These are phyloP conservation scores for Colletotrichum coccodes DNA, from an alignment of 2,329 filamentous ascomycete species.

Conservation along the genomic window DNA sequence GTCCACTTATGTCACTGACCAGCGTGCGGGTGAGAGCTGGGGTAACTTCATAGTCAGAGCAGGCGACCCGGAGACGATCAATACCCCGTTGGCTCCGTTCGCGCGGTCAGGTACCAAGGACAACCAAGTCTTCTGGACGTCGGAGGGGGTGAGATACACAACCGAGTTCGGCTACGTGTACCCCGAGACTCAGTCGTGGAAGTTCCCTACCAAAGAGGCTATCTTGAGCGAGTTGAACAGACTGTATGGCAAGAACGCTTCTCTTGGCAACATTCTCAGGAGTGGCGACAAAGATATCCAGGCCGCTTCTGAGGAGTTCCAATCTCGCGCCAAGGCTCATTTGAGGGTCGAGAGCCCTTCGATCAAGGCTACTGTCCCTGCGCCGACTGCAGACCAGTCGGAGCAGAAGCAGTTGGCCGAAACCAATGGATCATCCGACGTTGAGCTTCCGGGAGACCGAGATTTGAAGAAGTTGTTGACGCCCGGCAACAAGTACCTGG, in stretches of 20 bases:
- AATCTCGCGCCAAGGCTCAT: slow-evolving; percentile 14
- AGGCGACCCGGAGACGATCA: slow-evolving; percentile 35
- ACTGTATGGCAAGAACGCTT: slow-evolving; percentile 22
- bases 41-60: slow-evolving; percentile 44
- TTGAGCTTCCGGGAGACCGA: neutral
- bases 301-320: slow-evolving; percentile 7
- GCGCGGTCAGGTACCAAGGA: slow-evolving; percentile 11
- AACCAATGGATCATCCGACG: neutral
- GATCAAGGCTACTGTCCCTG: neutral
- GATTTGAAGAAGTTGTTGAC: slow-evolving; percentile 13
- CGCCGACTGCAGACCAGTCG: neutral
- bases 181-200: slow-evolving; percentile 40
- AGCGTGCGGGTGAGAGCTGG: neutral
- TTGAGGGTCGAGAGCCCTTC: neutral
- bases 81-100: slow-evolving; percentile 40
- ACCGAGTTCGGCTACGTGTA: slow-evolving; percentile 41
- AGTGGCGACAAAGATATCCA: slow-evolving; percentile 5
- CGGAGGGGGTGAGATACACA: slow-evolving; percentile 38
- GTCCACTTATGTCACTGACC: slow-evolving; percentile 23
- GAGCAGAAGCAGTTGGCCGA: neutral
- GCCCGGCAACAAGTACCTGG: slow-evolving; percentile 44
- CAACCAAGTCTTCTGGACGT: slow-evolving; percentile 40
- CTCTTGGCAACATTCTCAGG: slow-evolving; percentile 26
- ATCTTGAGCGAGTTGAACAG: slow-evolving; percentile 34
- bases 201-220: slow-evolving; percentile 27